These are phyloP conservation scores for rapeseed (Brassica napus) DNA, from an alignment of 345 rosid species.

Conservation along the genomic window Da-Ae NC_063436.1:14591501-14592000, in stretches of 20 bases:
- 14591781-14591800: too few relatives aligned
- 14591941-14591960: constrained; percentile 1
- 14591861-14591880: background rate
- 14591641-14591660: too few relatives aligned
- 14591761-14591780: background rate
- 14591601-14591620: too few relatives aligned
- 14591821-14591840: background rate
- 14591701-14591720: background rate
- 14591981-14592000: background rate
- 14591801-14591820: background rate
- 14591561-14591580: too few relatives aligned
- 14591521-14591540: too few relatives aligned
- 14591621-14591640: too few relatives aligned
- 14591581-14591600: too few relatives aligned
- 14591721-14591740: background rate
- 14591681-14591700: background rate
- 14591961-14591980: background rate
- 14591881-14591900: background rate
- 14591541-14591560: too few relatives aligned
- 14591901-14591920: too few relatives aligned
- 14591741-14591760: background rate
- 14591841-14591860: background rate
- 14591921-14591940: background rate
- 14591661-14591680: too few relatives aligned
- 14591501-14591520: too few relatives aligned